These are phyloP conservation scores for Hypoxylon sp. DNA, from an alignment of 2,329 filamentous ascomycete species.

Conservation along the genomic window DNA sequence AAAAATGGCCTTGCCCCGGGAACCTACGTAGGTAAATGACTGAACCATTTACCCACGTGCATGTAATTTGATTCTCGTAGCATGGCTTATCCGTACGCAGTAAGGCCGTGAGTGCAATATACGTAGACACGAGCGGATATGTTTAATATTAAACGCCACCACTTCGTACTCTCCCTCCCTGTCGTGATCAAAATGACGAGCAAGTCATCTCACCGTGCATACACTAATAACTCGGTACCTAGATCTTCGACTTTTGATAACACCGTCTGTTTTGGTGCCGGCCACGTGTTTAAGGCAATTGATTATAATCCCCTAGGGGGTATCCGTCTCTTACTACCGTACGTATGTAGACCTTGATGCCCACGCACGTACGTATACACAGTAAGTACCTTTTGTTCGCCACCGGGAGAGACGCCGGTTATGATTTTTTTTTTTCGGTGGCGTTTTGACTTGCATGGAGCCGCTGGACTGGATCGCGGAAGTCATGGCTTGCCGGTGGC, in stretches of 20 bases:
- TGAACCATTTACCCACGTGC: conserved; percentile 44
- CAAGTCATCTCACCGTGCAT: conserved; percentile 37
- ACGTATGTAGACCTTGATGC: not conserved
- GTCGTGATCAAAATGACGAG: conserved; percentile 41
- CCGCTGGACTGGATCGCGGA: conserved; percentile 37
- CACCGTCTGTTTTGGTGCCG: conserved; percentile 24
- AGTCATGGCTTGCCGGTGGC: conserved; percentile 34
- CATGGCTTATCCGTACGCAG: conserved; percentile 34
- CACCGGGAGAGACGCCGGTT: conserved; percentile 25
- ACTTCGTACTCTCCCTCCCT: conserved; percentile 17
- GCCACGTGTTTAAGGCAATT: conserved; percentile 44
- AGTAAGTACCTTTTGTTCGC: conserved; percentile 12
- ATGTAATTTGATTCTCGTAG: conserved; percentile 41
- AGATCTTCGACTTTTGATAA: conserved; percentile 27
- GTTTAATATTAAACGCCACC: conserved; percentile 39
- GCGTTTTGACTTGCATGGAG: conserved; percentile 39
- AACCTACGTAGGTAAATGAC: conserved; percentile 29
- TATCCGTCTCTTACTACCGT: conserved; percentile 19
- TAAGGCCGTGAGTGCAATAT: conserved; percentile 35
- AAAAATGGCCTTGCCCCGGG: conserved; percentile 22
- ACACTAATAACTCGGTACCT: conserved; percentile 38
- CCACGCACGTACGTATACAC: conserved; percentile 1
- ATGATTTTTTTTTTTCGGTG: conserved; percentile 23
- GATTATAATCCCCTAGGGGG: conserved; percentile 20
- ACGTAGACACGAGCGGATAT: conserved; percentile 32